These are phyloP conservation scores for Spergularia azorica DNA, from an alignment of 179 eudicot species.

Conservation along the genomic window DNA sequence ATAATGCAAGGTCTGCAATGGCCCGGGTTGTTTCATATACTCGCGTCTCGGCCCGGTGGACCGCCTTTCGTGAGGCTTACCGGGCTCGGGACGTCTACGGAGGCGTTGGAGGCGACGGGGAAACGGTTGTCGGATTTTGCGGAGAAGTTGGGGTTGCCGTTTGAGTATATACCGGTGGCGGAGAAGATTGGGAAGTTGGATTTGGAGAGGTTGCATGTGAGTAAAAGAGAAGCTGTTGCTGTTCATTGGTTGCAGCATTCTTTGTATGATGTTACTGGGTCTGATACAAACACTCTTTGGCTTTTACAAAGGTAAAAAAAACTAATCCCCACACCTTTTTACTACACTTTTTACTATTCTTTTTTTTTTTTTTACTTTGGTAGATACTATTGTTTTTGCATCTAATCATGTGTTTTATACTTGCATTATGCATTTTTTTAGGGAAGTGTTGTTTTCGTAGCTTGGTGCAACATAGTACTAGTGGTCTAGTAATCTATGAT, in stretches of 20 bases:
- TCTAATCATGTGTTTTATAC: slow-evolving; percentile 7
- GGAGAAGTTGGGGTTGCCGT: slow-evolving; percentile 75
- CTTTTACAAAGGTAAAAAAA: slow-evolving; percentile 72
- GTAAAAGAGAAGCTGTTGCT: slow-evolving; percentile 91
- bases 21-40: slow-evolving; percentile 89
- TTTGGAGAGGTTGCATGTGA: slow-evolving; percentile 64
- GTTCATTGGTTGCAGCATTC: slow-evolving; percentile 98
- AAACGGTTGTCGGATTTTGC: slow-evolving; percentile 85
- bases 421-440: neutral
- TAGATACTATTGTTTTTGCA: slow-evolving; percentile 10
- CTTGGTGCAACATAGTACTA: neutral
- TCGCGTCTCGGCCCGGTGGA: slow-evolving; percentile 90
- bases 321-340: neutral
- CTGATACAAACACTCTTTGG: slow-evolving; percentile 74
- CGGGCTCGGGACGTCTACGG: slow-evolving; percentile 75
- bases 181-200: slow-evolving; percentile 59
- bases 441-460: neutral
- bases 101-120: slow-evolving; percentile 88
- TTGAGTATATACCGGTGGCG: slow-evolving; percentile 59
- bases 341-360: too few relatives aligned
- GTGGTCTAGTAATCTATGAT: neutral
- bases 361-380: too few relatives aligned
- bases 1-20: slow-evolving; percentile 96
- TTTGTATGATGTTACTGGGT: slow-evolving; percentile 88
- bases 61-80: slow-evolving; percentile 83